These are phyloP conservation scores for Penicillium bovifimosum DNA, from an alignment of 495 filamentous ascomycete genomes.

Conservation along the genomic window DNA sequence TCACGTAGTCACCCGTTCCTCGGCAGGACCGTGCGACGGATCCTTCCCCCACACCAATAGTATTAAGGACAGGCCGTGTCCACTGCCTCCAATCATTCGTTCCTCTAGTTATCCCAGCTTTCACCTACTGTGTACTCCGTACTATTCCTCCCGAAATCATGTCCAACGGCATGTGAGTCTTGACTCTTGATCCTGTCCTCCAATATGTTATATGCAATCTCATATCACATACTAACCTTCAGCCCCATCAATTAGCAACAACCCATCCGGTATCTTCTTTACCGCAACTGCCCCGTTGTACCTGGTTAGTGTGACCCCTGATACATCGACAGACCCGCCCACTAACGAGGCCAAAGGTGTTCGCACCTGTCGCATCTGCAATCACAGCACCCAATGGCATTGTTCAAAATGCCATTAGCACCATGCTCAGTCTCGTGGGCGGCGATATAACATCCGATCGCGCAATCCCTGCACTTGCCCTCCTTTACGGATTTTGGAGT, in stretches of 20 bases:
- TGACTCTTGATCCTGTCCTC: not conserved
- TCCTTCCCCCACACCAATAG: not conserved
- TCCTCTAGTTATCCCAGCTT: not conserved
- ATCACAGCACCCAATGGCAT: not conserved
- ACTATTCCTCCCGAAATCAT: not conserved
- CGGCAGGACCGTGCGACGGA: not conserved
- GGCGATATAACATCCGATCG: not conserved
- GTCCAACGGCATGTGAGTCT: not conserved
- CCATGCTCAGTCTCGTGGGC: not conserved
- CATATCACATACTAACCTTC: not conserved
- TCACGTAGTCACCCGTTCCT: not conserved
- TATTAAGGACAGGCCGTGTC: not conserved
- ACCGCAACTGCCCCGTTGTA: not conserved
- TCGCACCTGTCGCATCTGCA: not conserved
- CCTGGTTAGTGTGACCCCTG: not conserved
- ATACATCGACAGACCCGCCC: not conserved
- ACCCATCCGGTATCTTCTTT: not conserved
- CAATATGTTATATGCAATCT: too few relatives aligned
- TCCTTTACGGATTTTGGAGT: not conserved
- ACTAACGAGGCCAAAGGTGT: not conserved
- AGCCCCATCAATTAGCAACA: not conserved
- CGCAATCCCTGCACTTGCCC: not conserved
- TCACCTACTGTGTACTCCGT: too few relatives aligned
- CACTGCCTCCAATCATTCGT: not conserved
- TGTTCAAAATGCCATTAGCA: not conserved